phyloP scores from a whole-genome alignment of 2,329 filamentous ascomycete genomes.

The Alternaria metachromatica region DNA sequence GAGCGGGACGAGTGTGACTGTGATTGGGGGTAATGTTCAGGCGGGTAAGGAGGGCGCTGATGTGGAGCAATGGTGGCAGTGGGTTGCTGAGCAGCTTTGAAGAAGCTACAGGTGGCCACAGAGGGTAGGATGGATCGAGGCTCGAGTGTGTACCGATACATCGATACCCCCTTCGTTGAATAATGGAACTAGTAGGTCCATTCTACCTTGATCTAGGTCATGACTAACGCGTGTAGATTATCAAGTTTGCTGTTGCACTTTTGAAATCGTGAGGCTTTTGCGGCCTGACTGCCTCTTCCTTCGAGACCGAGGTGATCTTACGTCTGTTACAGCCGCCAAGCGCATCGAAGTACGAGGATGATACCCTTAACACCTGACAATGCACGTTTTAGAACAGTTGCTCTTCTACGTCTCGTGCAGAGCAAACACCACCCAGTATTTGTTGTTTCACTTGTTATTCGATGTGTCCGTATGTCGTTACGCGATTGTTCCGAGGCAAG shows the following conservation, averaged over 20 bases:
- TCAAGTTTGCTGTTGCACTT: neutral
- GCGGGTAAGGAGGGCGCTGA: conserved; percentile 66
- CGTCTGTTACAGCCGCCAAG: neutral
- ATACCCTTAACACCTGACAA: neutral
- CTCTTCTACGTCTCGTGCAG: neutral
- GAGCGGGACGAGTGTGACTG: conserved; percentile 78
- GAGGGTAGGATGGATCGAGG: neutral
- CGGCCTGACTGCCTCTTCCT: neutral
- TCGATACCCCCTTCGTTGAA: neutral
- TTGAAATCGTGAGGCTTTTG: neutral
- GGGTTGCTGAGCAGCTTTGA: conserved; percentile 80
- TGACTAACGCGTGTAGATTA: neutral
- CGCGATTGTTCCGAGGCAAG: neutral
- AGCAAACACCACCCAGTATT: neutral
- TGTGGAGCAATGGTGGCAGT: conserved; percentile 85
- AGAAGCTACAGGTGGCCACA: neutral
- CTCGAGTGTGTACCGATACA: neutral
- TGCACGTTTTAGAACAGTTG: neutral
- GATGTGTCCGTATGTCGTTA: neutral
- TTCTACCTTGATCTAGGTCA: neutral
- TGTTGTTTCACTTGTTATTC: neutral
- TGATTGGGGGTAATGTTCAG: conserved; percentile 75
- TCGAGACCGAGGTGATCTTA: neutral
- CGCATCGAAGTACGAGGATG: neutral
- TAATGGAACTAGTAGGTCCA: neutral